Evolutionary conservation across 768 basidiomycete species (phyloP), one percentile per base, ranked within the genome.

Genomic region (Dioszegia hungarica): DNA sequence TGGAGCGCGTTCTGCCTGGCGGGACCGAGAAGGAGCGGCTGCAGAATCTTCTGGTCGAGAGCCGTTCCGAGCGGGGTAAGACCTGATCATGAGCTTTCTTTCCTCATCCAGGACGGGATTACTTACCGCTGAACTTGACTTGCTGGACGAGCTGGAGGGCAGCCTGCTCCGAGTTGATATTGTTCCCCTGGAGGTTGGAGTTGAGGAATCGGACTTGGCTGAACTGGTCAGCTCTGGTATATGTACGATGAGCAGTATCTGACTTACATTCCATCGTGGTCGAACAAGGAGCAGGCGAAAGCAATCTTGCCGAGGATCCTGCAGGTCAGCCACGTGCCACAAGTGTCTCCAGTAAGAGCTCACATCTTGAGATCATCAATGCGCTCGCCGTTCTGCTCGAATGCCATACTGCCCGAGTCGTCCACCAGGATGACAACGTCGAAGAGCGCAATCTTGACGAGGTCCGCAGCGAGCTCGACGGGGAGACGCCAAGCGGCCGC

Each of bases 291-390:
- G 36, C 69, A 61, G 6, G 75, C 77, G 40, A 64, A 77, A 5
- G 76, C 75, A 47, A 77, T 69, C 54, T 76, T 63, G 24, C 66
- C 63, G 38, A 75, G 56, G 55, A 77, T 67, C 55, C 69, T 67
- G 56, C 29, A 34, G 29, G 28, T 65, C 59, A 67, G 63, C 39
- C 19, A 47, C 38, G 10, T 37, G 37, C 36, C 38, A 24, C 12
- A 10, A 29, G 20, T 37, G 12, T 8, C 10, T 5, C 10, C 36
- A 27, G n/a, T 19, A 14, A n/a, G 25, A 19, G 58, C 66, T 48
- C 45, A 67, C 67, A 76, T 60, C 67, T 77, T 77, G 33, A 78
- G 63, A 60, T 79, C 78, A 48, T 78, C 77, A 53, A 79, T 77
- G 22, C 78, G 65, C 46, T 76, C 72, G 24, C 78, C 78, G 25